Conservation (phyloP, 139 green algal genomes). For the Zygnema cylindricum region DNA sequence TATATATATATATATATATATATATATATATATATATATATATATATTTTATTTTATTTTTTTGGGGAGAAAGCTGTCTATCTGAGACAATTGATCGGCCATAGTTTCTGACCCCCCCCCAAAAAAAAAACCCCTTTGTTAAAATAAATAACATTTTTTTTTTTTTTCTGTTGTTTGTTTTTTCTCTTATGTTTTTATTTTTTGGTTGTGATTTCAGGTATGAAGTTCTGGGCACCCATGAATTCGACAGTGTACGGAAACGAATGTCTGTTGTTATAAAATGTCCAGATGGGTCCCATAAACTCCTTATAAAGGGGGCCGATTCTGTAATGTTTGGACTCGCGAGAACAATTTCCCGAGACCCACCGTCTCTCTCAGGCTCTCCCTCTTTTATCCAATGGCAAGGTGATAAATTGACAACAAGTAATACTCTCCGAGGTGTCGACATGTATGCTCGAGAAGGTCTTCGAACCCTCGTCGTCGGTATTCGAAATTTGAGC, state of each 20-base stretch:
- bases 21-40: no score
- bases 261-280: conserved; percentile 69
- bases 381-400: background rate
- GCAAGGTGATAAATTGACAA: background rate
- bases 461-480: conserved; percentile 85
- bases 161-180: background rate
- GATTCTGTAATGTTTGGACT: conserved; percentile 81
- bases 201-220: conserved; percentile 64
- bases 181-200: no score
- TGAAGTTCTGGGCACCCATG: conserved; percentile 64
- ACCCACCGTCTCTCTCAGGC: background rate
- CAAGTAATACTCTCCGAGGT: conserved; percentile 44
- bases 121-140: no score
- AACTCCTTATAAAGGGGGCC: conserved; percentile 90
- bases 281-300: conserved; percentile 69
- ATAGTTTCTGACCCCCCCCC: no score
- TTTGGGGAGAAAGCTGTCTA: no score
- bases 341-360: background rate
- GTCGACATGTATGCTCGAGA: conserved; percentile 80
- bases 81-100: no score
- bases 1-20: no score
- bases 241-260: conserved; percentile 68
- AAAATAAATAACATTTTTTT: no score
- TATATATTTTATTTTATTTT: no score
- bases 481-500: conserved; percentile 41